Conservation (phyloP, 176 grass and related monocot genomes). For the Hordeum marinum region DNA sequence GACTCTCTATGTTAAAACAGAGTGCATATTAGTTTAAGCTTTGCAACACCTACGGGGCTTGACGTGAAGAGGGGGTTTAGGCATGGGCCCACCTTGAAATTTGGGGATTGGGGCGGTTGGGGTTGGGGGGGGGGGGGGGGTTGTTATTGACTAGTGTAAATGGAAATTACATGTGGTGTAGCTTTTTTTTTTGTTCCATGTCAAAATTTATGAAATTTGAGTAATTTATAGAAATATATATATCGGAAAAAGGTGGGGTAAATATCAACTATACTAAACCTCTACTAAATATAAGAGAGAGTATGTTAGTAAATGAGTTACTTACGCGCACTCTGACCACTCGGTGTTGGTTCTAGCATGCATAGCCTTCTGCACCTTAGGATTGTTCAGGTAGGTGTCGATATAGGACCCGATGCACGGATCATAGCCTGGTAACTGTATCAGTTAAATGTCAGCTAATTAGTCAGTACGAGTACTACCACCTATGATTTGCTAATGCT, state of each 20-base stretch:
- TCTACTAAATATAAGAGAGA: neutral
- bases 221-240: too few relatives aligned
- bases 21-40: neutral
- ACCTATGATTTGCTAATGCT: neutral
- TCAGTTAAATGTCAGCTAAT: neutral
- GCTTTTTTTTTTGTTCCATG: neutral
- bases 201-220: neutral
- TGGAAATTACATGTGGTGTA: too few relatives aligned
- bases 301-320: neutral
- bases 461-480: neutral
- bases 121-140: too few relatives aligned
- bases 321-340: conserved; percentile 33
- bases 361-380: conserved; percentile 37
- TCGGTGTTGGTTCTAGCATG: conserved; percentile 20
- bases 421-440: conserved; percentile 39
- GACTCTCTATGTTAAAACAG: neutral
- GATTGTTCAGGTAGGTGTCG: conserved; percentile 21
- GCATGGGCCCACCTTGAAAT: too few relatives aligned
- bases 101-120: too few relatives aligned
- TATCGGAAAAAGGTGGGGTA: too few relatives aligned
- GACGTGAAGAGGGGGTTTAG: too few relatives aligned
- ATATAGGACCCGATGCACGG: conserved; percentile 20
- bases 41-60: too few relatives aligned
- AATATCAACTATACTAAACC: neutral
- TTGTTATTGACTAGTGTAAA: too few relatives aligned